Evolutionary conservation across 2,329 filamentous ascomycete genomes (phyloP).

Genomic region (Aspergillus uvarum): DNA sequence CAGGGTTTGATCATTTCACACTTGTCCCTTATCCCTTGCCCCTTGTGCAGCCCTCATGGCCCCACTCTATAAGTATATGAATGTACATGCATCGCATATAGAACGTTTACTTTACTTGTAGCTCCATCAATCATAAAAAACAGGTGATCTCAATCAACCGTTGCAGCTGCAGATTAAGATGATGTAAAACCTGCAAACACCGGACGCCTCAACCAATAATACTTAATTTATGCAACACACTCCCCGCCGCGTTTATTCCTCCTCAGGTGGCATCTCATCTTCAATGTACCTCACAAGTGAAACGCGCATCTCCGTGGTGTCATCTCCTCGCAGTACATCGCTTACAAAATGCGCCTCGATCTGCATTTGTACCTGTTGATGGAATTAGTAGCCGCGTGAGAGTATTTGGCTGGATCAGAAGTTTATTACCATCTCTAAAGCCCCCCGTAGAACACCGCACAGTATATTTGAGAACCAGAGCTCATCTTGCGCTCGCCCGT

Average conservation of each 20-base stretch:
- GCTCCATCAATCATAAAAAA: background rate
- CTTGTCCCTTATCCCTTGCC: background rate
- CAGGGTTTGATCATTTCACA: too few relatives aligned
- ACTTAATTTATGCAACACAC: background rate
- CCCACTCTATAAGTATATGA: background rate
- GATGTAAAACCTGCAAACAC: slow-evolving; percentile 23
- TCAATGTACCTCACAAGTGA: slow-evolving; percentile 92
- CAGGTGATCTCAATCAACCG: background rate
- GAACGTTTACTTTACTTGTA: background rate
- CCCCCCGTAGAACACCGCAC: slow-evolving; percentile 85
- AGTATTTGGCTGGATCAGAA: background rate
- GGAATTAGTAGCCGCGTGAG: slow-evolving; percentile 3
- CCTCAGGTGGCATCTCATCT: slow-evolving; percentile 93
- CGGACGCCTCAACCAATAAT: slow-evolving; percentile 21
- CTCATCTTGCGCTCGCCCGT: slow-evolving; percentile 92
- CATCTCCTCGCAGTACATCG: slow-evolving; percentile 87
- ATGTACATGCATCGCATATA: background rate
- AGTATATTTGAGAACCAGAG: slow-evolving; percentile 98
- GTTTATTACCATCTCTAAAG: slow-evolving; percentile 80
- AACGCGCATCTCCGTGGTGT: slow-evolving; percentile 96
- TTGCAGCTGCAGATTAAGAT: slow-evolving; percentile 3
- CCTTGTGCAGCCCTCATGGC: background rate
- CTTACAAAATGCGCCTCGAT: slow-evolving; percentile 96
- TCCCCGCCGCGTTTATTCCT: slow-evolving; percentile 66
- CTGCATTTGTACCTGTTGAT: slow-evolving; percentile 79